Evolutionary conservation across 1,284 basidiomycete species (phyloP).

Genomic region (Apiotrichum siamense): DNA sequence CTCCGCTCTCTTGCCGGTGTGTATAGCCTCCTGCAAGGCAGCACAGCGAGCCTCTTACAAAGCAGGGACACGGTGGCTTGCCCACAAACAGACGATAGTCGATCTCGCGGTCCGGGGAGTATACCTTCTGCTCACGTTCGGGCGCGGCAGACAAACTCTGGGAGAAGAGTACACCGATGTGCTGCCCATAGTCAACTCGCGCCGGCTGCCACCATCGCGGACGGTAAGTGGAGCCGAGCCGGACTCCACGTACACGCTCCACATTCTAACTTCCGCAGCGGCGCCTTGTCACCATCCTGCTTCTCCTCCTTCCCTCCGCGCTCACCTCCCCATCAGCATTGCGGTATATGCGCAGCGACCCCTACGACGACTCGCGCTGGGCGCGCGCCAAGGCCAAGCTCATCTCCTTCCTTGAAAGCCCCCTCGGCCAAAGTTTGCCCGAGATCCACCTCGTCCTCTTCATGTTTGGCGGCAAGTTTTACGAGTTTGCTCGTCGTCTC

Average conservation of each 20-base stretch:
- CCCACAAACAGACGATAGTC: constrained; percentile 71
- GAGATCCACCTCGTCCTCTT: constrained; percentile 78
- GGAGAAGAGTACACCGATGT: constrained; percentile 90
- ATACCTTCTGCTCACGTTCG: constrained; percentile 71
- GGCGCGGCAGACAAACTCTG: constrained; percentile 72
- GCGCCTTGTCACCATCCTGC: constrained; percentile 58
- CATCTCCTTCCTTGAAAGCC: constrained; percentile 30
- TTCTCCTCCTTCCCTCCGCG: constrained; percentile 57
- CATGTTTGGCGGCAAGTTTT: constrained; percentile 72
- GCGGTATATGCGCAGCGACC: constrained; percentile 48
- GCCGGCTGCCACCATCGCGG: constrained; percentile 17
- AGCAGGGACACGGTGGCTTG: constrained; percentile 77
- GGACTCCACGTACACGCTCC: neutral
- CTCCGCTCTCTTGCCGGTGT: constrained; percentile 70
- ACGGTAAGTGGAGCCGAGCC: constrained; percentile 13
- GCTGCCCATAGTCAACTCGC: constrained; percentile 58
- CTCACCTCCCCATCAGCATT: constrained; percentile 44
- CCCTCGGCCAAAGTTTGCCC: constrained; percentile 31
- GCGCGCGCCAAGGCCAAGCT: constrained; percentile 13
- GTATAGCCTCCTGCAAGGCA: too few species aligned
- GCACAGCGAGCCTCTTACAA: too few species aligned
- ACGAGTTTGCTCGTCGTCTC: constrained; percentile 65
- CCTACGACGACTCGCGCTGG: constrained; percentile 5
- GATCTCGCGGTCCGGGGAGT: constrained; percentile 63
- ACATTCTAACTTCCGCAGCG: constrained; percentile 23